phyloP scores from a whole-genome alignment of 2,329 filamentous ascomycete genomes.

The Sarocladium brachiariae region DNA sequence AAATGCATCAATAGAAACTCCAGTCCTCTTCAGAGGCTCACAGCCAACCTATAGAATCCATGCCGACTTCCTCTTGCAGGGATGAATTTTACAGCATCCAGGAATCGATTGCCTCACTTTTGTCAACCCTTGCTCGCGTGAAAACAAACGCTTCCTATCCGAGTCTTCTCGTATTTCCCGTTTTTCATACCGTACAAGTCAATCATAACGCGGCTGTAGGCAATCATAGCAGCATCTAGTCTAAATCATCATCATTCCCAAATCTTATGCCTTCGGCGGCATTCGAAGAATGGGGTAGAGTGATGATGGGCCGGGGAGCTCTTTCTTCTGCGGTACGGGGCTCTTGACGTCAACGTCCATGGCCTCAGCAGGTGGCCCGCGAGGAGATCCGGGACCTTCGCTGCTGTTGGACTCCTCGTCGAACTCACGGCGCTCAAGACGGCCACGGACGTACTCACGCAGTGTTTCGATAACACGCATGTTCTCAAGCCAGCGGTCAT shows the following conservation, averaged over 20 bases:
- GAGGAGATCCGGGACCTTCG: constrained; percentile 9
- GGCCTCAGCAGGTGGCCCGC: constrained; percentile 19
- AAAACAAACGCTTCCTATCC: too few relatives aligned
- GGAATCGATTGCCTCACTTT: too few relatives aligned
- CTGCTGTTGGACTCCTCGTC: constrained; percentile 19
- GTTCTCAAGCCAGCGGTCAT: constrained; percentile 60
- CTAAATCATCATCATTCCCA: not conserved
- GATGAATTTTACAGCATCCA: too few relatives aligned
- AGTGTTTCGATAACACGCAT: constrained; percentile 58
- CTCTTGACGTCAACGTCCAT: constrained; percentile 32
- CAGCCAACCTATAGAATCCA: too few relatives aligned
- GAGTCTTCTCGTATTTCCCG: constrained; percentile 19
- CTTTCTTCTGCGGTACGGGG: constrained; percentile 19
- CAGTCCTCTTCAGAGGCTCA: too few relatives aligned
- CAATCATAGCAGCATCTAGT: not conserved
- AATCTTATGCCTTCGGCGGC: constrained; percentile 15
- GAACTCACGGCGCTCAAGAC: constrained; percentile 52
- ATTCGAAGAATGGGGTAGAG: constrained; percentile 35
- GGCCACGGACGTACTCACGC: constrained; percentile 48
- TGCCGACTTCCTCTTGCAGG: too few relatives aligned
- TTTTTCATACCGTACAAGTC: not conserved
- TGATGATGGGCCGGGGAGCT: constrained; percentile 21
- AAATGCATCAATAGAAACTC: too few relatives aligned
- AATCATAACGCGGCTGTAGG: not conserved
- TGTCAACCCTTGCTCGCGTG: too few relatives aligned